Evolutionary conservation across 164 flowering plant genomes (phyloP), one percentile per base, ranked within the genome.

Genomic region (Amborella trichopoda): DNA sequence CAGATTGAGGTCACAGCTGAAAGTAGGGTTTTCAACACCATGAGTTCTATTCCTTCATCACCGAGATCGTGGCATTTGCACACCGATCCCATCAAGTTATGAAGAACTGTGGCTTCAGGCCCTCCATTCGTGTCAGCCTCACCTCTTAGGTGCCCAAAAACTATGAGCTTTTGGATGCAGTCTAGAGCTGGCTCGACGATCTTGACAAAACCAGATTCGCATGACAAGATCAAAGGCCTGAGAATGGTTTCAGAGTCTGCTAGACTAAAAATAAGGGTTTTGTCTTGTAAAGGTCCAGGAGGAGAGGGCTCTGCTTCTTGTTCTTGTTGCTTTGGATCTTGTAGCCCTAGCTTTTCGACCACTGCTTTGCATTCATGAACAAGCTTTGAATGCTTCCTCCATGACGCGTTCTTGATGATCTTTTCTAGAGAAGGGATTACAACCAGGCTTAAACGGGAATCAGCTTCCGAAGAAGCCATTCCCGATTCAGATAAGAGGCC

Each of bases 381-480:
- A 49, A 91, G 91, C 65, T 84, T 91, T 19, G 94, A 67, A 68
- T 88, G 95, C 59, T 88, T 88, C 4, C 99, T 67, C 95, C 95
- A 88, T 2, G 99, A 91, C 3, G 77, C 91, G 65, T 76, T 91
- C 59, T 91, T 91, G 64, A 78, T 65, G 65, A 91, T 78, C 71
- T 74, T 78, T 42, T 87, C 99, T 13, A 91, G 71, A 33, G 95
- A 83, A 9, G 96, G 95, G 52, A 58, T 26, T 1, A 91, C 28
- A 18, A 76, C 73, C 66, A 60, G 75, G 58, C 46, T 59, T 49
- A 91, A 64, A 32, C 88, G 95, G 91, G 99, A 84, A 78, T 78
- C 85, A 76, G 95, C 95, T 75, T 82, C 96, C 90, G 85, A 53
- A 65, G 96, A 83, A 83, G 96, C 96, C 98, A 83, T 83, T 79